Base-by-base conservation (phyloP, 805 yeast species). In the Pichia paraexigua region DNA sequence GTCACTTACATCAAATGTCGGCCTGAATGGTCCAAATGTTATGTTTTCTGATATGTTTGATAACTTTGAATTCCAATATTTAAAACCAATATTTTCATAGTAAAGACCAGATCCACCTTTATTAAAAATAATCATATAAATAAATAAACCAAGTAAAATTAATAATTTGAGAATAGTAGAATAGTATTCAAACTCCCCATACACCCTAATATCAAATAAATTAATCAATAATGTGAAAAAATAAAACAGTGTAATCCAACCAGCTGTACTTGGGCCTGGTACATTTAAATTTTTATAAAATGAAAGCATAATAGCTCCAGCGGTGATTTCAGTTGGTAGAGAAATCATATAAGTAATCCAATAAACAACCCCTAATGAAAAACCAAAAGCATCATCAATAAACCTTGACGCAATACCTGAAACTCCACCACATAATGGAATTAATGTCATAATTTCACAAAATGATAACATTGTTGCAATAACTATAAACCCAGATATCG, bases 361-460 rank as follows among this genome's bases (percentile, higher is more conserved):
- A 63, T 88, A 88, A 30, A 80, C 71, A 71, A 89, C 77, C 1
- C 92, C 91, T 0, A 82, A 71, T 4, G 87, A 79, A 65, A 84
- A 84, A 2, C 90, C 90, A 67, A 84, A 82, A 0, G 89, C 84
- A 61, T 84, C 90, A 56, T 83, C 89, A 2, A 84, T 86, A 68
- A 84, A 85, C 41, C 95, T 66, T 0, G 91, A 78, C 1, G 87
- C 79, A 27, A 87, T 71, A 1, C 90, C 91, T 0, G 88, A 78
- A 5, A 86, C 85, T 8, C 92, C 90, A 43, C 86, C 87, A 21
- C 85, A 83, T n/a, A 84, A 77, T 0, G 94, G 89, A 21, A 86
- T 80, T 52, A 87, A 71, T 0, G 94, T 83, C 5, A 85, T 84
- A 85, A 86, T 85, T 63, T 86, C 95, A 53, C 92, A 87, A 63